These are phyloP conservation scores for Pythium rishiriense DNA, from an alignment of 352 stramenopile genomes.

Conservation along the genomic window DNA sequence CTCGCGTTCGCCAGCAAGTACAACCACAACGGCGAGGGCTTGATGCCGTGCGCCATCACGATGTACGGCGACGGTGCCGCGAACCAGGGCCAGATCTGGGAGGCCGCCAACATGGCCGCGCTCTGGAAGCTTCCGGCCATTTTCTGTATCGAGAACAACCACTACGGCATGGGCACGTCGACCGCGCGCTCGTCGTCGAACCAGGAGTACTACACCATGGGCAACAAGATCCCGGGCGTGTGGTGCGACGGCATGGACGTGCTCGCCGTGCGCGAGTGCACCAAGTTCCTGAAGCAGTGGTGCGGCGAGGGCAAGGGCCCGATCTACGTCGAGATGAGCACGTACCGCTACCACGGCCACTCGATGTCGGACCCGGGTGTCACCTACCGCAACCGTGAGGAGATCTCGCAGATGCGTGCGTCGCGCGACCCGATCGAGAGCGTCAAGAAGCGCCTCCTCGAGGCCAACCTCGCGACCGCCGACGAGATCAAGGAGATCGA, in stretches of 20 bases:
- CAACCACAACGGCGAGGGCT: constrained; percentile 90
- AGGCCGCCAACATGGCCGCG: constrained; percentile 96
- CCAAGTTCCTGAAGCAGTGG: constrained; percentile 97
- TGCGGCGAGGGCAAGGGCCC: constrained; percentile 96
- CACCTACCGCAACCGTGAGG: constrained; percentile 99
- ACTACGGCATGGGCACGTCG: constrained; percentile 99
- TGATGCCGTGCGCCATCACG: constrained; percentile 93
- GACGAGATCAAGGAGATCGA: constrained; percentile 99
- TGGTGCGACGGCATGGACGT: constrained; percentile 99
- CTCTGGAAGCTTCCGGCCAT: constrained; percentile 99
- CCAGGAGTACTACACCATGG: constrained; percentile 99
- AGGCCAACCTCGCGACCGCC: constrained; percentile 92
- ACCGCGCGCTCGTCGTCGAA: constrained; percentile 96
- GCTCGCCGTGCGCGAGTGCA: constrained; percentile 95
- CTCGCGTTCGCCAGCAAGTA: constrained; percentile 99
- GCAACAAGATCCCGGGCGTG: constrained; percentile 99
- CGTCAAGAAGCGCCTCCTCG: constrained; percentile 97
- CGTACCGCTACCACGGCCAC: constrained; percentile 99
- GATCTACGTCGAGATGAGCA: constrained; percentile 99
- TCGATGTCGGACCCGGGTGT: constrained; percentile 99
- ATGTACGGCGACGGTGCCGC: constrained; percentile 99
- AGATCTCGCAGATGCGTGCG: constrained; percentile 98
- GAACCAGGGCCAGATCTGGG: constrained; percentile 99
- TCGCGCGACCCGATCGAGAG: constrained; percentile 99
- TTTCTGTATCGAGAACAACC: constrained; percentile 99